Evolutionary conservation across 2,329 filamentous ascomycete species (phyloP), one percentile per base, ranked within the genome.

Genomic region (Paecilomyces niveus): DNA sequence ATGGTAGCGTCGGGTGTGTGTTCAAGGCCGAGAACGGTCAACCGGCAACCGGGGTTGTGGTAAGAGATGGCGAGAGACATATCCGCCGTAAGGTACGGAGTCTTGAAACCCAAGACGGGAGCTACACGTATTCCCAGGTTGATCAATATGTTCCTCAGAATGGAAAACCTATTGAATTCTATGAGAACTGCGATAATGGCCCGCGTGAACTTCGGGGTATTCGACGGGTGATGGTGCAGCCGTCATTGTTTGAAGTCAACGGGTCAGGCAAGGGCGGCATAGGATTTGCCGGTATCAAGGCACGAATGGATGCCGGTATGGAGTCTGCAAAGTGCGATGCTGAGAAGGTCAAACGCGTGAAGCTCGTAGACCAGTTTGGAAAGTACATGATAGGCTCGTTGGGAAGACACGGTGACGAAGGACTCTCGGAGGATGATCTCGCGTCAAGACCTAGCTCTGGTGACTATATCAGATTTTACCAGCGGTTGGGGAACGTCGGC

Each of bases 341-440:
- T 1, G 77, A 80, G 60, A 80, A 80, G 61, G 72, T 80, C 61
- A 80, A 78, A 63, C 72, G 76, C 22, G 72, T 81, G 32, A 77
- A 75, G 54, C 66, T 81, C 8, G 76, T 79, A 50, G 77, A 80
- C 61, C 78, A 80, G 57, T 80, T 81, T 58, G 79, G 77, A 21
- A 79, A 79, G 64, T 81, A 81, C 58, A 81, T 81, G 79, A 78
- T 79, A 60, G 77, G 78, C 52, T 74, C 74, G 11, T 68, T 80
- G 54, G 76, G 75, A 29, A 72, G 76, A 58, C 70, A 72, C 62
- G 74, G 70, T 1, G 71, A 74, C 53, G 74, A 75, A 31, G 70
- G 65, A 3, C 58, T 67, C 21, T 60, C 65, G 3, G 69, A 70
- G 13, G 68, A 70, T 21, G 68, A 70, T 8, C 22, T 64, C 31